Conservation (phyloP, 192 early-diverging fungal genomes). For the Coemansia sp. region DNA sequence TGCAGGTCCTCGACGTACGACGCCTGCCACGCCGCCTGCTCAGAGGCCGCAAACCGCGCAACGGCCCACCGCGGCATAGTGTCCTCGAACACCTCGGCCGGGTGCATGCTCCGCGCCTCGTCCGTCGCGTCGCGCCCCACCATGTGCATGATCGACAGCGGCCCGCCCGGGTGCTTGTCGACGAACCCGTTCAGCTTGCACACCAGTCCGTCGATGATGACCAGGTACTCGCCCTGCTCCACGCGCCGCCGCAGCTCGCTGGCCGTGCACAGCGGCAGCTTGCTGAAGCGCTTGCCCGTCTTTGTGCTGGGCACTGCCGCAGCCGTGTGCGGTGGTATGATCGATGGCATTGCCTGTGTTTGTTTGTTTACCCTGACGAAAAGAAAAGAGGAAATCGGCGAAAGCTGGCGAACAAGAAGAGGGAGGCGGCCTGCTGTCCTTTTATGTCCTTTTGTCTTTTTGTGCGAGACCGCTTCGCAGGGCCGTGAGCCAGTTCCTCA, state of each 20-base stretch:
- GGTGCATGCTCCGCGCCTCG: constrained; percentile 86
- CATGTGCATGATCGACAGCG: constrained; percentile 85
- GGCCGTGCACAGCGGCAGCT: constrained; percentile 42
- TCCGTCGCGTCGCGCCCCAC: constrained; percentile 92
- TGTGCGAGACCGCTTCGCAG: not conserved
- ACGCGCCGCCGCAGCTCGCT: constrained; percentile 46
- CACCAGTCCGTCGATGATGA: constrained; percentile 85
- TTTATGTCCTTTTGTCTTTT: not conserved
- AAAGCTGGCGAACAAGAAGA: not conserved
- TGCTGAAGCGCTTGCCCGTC: constrained; percentile 8
- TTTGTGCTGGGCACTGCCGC: not conserved
- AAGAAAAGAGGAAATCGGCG: not conserved
- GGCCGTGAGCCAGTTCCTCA: not conserved
- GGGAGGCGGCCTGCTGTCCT: not conserved
- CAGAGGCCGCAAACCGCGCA: constrained; percentile 39
- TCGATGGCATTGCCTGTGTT: not conserved
- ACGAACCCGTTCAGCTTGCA: constrained; percentile 85
- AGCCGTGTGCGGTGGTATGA: not conserved
- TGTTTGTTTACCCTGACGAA: not conserved
- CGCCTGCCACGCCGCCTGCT: constrained; percentile 5
- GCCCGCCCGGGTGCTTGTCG: constrained; percentile 90
- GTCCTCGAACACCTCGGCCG: constrained; percentile 73
- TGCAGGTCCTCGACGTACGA: constrained; percentile 52
- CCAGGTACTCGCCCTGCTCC: constrained; percentile 71
- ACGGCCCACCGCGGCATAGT: constrained; percentile 81